phyloP scores from a whole-genome alignment of 2,329 filamentous ascomycete genomes.

The Thielaviopsis ethacetica region DNA sequence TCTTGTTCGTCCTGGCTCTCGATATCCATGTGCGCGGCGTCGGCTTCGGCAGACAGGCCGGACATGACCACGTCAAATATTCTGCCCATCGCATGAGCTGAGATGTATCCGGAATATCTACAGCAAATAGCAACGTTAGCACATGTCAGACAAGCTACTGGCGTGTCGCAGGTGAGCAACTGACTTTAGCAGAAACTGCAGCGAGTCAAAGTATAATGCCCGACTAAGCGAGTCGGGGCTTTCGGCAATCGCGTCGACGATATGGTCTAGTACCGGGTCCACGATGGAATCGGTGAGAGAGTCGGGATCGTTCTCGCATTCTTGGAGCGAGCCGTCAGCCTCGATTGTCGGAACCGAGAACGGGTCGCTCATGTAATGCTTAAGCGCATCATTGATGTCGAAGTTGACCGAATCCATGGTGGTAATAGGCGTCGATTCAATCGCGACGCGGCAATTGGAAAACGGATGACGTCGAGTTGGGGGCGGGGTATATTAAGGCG shows the following conservation, averaged over 20 bases:
- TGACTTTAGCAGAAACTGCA: slow-evolving; percentile 95
- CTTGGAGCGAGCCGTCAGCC: slow-evolving; percentile 64
- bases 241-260: slow-evolving; percentile 82
- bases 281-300: slow-evolving; percentile 61
- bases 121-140: slow-evolving; percentile 47
- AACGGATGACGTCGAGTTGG: background rate
- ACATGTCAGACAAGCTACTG: slow-evolving; percentile 3
- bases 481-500: background rate
- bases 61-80: slow-evolving; percentile 82
- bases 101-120: slow-evolving; percentile 69
- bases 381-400: slow-evolving; percentile 91
- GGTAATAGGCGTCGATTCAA: slow-evolving; percentile 15
- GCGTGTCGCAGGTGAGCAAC: slow-evolving; percentile 39
- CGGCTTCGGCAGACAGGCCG: slow-evolving; percentile 69
- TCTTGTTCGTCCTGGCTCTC: slow-evolving; percentile 81
- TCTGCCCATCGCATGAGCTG: slow-evolving; percentile 73
- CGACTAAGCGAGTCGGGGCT: slow-evolving; percentile 77
- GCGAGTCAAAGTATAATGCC: slow-evolving; percentile 68
- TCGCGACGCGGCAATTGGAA: background rate
- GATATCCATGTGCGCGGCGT: slow-evolving; percentile 69
- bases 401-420: slow-evolving; percentile 66
- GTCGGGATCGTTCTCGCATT: slow-evolving; percentile 87
- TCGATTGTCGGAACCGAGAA: slow-evolving; percentile 68
- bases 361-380: slow-evolving; percentile 92
- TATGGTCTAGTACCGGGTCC: slow-evolving; percentile 75